Percentiles rank a stretch among this genome's conserved stretches.
Conservation (phyloP, 2,329 filamentous ascomycete genomes). For the Zarea fungicola region DNA sequence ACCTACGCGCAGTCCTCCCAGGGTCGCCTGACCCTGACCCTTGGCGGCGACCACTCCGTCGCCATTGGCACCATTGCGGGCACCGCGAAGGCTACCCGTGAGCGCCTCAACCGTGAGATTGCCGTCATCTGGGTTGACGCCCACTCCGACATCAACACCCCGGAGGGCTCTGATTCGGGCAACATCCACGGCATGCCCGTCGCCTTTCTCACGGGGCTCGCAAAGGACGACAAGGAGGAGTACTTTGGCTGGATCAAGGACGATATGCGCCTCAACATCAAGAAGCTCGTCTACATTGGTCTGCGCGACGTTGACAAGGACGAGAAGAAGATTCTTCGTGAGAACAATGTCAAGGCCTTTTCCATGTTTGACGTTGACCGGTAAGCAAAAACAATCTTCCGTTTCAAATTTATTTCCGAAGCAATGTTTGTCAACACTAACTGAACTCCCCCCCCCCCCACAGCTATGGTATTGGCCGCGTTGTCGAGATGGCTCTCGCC, state of each 20-base stretch:
- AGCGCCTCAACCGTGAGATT: constrained; percentile 75
- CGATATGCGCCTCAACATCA: constrained; percentile 62
- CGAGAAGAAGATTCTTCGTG: constrained; percentile 86
- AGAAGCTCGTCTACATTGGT: constrained; percentile 95
- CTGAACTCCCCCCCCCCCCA: too few relatives aligned
- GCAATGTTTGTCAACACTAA: too few relatives aligned
- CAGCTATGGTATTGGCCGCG: constrained; percentile 86
- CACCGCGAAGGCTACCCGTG: constrained; percentile 77
- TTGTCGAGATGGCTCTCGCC: constrained; percentile 97
- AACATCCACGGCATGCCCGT: constrained; percentile 99
- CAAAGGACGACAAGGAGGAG: constrained; percentile 67
- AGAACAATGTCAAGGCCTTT: constrained; percentile 90
- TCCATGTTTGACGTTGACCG: constrained; percentile 97
- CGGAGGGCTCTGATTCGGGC: constrained; percentile 81
- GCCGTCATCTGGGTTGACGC: constrained; percentile 99
- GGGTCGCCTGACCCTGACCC: constrained; percentile 83
- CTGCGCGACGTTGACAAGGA: constrained; percentile 86
- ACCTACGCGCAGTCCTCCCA: constrained; percentile 80
- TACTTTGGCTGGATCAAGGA: constrained; percentile 86
- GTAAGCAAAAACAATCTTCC: constrained; percentile 49
- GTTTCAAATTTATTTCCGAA: neutral
- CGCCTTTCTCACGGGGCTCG: constrained; percentile 81
- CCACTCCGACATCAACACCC: constrained; percentile 96
- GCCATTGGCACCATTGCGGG: constrained; percentile 91
- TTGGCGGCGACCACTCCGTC: constrained; percentile 94